Percentiles rank a stretch among this genome's conserved stretches.
Evolutionary conservation across 768 basidiomycete species (phyloP).

Genomic region (Erythrobasidium yunnanense): DNA sequence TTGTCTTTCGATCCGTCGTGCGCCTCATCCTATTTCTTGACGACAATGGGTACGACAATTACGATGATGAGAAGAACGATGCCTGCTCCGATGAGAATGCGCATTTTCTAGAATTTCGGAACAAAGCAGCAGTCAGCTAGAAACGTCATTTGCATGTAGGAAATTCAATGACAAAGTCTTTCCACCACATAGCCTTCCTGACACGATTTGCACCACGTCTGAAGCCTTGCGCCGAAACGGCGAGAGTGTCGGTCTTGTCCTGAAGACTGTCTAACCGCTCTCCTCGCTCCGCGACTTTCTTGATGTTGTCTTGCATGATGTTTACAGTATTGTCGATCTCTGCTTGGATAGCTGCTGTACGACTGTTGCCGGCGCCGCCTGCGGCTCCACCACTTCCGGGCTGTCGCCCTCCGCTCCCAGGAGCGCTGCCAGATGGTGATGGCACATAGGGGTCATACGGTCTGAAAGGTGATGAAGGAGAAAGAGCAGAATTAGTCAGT

Average conservation of each 20-base stretch:
- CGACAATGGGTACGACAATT: slow-evolving; percentile 51
- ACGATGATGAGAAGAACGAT: slow-evolving; percentile 84
- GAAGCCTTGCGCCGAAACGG: slow-evolving; percentile 98
- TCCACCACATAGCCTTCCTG: slow-evolving; percentile 63
- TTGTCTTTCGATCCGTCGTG: slow-evolving; percentile 17
- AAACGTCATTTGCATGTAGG: neutral
- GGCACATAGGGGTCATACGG: slow-evolving; percentile 28
- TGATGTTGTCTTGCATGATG: slow-evolving; percentile 97
- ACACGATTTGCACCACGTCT: slow-evolving; percentile 92
- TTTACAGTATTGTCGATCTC: slow-evolving; percentile 68
- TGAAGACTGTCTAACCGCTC: slow-evolving; percentile 86
- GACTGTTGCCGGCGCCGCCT: neutral
- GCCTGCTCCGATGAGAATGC: slow-evolving; percentile 85
- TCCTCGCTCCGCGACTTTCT: slow-evolving; percentile 86
- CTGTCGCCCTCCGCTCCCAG: neutral
- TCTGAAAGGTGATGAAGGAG: neutral
- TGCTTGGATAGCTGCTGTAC: slow-evolving; percentile 27
- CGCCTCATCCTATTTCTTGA: slow-evolving; percentile 30
- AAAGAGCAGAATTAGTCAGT: neutral
- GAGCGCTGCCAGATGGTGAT: neutral
- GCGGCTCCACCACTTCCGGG: slow-evolving; percentile 3
- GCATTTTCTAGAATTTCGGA: slow-evolving; percentile 43
- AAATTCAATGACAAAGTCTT: neutral
- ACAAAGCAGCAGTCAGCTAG: slow-evolving; percentile 27
- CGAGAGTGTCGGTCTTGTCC: slow-evolving; percentile 97